Evolutionary conservation across 768 basidiomycete species (phyloP).

Genomic region (Clitopilus passeckerianus): DNA sequence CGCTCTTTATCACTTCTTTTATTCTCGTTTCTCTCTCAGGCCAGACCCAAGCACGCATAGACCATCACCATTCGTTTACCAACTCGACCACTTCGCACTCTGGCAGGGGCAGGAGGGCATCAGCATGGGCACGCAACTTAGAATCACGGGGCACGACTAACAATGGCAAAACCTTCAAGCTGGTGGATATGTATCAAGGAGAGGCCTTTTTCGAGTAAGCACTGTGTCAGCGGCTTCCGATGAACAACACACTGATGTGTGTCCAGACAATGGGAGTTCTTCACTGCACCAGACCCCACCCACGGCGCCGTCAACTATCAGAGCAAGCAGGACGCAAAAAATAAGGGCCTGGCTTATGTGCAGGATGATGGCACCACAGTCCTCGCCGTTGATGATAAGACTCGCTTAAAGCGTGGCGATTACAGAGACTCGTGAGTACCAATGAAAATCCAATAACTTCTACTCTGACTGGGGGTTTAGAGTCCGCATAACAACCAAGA

Average conservation of each 20-base stretch:
- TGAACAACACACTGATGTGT: background rate
- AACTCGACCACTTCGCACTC: background rate
- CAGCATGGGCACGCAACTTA: background rate
- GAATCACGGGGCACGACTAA: conserved; percentile 14
- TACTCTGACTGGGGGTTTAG: conserved; percentile 24
- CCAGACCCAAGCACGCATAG: conserved; percentile 14
- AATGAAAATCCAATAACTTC: background rate
- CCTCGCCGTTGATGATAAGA: conserved; percentile 56
- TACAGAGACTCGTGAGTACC: conserved; percentile 46
- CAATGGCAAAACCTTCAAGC: conserved; percentile 17
- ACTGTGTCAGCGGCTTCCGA: conserved; percentile 2
- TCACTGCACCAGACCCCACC: conserved; percentile 59
- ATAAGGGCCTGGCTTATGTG: conserved; percentile 54
- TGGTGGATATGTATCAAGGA: conserved; percentile 35
- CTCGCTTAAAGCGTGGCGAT: conserved; percentile 38
- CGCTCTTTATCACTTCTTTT: background rate
- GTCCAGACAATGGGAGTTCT: conserved; percentile 63
- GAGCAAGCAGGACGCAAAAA: conserved; percentile 37
- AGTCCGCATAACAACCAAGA: conserved; percentile 61
- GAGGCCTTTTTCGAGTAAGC: conserved; percentile 56
- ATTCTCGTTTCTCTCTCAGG: conserved; percentile 19
- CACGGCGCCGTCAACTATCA: conserved; percentile 66
- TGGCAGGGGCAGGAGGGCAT: background rate
- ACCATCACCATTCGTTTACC: conserved; percentile 6
- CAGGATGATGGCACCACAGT: conserved; percentile 49